A percentile compares a stretch with the other conserved stretches of the same genome.
Conservation (phyloP, 306 rosid species). For the Phaseolus lunatus region DNA sequence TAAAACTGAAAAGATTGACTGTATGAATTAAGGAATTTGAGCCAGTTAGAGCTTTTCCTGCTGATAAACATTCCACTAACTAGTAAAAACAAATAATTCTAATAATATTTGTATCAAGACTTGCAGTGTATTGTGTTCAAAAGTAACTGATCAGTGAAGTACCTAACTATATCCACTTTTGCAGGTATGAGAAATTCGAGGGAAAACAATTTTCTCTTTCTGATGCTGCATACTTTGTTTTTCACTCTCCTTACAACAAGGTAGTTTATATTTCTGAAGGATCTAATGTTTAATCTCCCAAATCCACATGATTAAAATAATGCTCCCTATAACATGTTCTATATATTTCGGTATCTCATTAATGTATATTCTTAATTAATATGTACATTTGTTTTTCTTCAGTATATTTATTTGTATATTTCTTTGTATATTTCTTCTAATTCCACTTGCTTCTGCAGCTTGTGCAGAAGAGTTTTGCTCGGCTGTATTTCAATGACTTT, state of each 20-base stretch:
- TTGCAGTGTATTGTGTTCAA: background rate
- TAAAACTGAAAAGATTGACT: conserved; percentile 5
- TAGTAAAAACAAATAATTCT: background rate
- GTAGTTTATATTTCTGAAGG: conserved; percentile 52
- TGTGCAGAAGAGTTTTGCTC: conserved; percentile 97
- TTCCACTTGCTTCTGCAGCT: conserved; percentile 69
- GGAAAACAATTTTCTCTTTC: conserved; percentile 80
- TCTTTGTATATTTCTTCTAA: background rate
- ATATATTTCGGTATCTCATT: conserved; percentile 20
- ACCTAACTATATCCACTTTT: conserved; percentile 47
- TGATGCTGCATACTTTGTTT: conserved; percentile 82
- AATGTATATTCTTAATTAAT: conserved; percentile 7
- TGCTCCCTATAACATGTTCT: conserved; percentile 25
- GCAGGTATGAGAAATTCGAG: conserved; percentile 81
- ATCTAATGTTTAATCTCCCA: conserved; percentile 16
- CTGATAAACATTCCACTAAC: background rate
- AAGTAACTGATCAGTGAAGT: conserved; percentile 9
- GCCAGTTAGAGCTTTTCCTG: conserved; percentile 4
- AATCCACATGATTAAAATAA: conserved; percentile 13
- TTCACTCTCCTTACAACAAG: conserved; percentile 99
- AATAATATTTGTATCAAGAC: conserved; percentile 3
- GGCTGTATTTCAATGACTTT: conserved; percentile 78
- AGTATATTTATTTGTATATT: background rate
- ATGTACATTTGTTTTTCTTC: conserved; percentile 4
- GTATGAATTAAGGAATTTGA: background rate